Evolutionary conservation across 441 rosid species (phyloP).

Genomic region (Syzygium syzygioides): DNA sequence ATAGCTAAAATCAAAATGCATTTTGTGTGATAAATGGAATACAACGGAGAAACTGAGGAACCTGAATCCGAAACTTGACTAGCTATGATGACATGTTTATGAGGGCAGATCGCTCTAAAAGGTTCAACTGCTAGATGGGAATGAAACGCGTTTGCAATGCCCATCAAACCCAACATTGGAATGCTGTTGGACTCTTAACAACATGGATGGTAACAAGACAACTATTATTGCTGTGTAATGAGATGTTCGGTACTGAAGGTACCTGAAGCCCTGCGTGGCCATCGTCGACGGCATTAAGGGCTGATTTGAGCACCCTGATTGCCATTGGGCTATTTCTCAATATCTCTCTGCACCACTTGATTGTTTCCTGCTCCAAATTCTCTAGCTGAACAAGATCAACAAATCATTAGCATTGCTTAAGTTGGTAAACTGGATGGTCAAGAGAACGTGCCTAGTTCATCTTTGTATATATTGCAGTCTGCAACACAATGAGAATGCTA

Average conservation of each 20-base stretch:
- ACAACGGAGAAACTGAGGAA: neutral
- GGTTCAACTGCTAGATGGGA: neutral
- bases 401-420: neutral
- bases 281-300: slow-evolving; percentile 87
- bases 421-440: neutral
- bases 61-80: neutral
- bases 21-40: neutral
- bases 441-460: neutral
- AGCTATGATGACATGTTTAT: neutral
- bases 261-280: slow-evolving; percentile 97
- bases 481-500: neutral
- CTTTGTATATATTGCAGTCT: neutral
- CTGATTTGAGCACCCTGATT: slow-evolving; percentile 76
- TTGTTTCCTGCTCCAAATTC: slow-evolving; percentile 75
- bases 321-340: slow-evolving; percentile 92
- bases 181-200: neutral
- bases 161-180: neutral
- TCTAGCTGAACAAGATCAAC: slow-evolving; percentile 41
- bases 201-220: neutral
- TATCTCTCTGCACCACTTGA: slow-evolving; percentile 88
- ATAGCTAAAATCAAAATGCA: neutral
- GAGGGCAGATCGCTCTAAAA: neutral
- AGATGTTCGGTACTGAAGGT: neutral
- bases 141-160: neutral
- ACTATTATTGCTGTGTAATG: neutral